Evolutionary conservation across 1,284 basidiomycete species (phyloP).

Genomic region (Tilletia caries): DNA sequence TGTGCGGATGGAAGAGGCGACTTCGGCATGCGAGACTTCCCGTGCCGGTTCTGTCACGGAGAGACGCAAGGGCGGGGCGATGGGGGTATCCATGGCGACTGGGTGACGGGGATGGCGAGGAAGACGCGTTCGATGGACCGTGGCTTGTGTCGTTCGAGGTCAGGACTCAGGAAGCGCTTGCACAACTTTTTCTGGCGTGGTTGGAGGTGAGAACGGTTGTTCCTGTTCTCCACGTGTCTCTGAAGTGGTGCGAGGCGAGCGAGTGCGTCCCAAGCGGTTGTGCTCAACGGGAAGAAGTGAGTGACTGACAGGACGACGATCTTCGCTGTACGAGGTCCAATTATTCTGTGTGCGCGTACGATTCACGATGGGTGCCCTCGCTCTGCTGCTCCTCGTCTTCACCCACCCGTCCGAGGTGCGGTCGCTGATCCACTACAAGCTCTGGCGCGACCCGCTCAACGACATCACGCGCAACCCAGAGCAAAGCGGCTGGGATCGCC

Average conservation of each 20-base stretch:
- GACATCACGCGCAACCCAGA: conserved; percentile 53
- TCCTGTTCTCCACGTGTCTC: neutral
- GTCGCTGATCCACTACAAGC: conserved; percentile 54
- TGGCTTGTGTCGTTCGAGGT: too few species aligned
- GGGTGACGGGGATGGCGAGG: neutral
- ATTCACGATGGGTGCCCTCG: conserved; percentile 12
- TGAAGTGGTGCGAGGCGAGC: too few species aligned
- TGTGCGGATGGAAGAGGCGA: neutral
- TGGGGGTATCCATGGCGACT: conserved; percentile 1
- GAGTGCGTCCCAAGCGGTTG: neutral
- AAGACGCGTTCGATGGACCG: neutral
- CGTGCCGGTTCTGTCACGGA: neutral
- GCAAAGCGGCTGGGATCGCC: conserved; percentile 48
- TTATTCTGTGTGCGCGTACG: too few species aligned
- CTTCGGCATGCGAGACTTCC: neutral
- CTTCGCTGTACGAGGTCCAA: too few species aligned
- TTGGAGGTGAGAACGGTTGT: neutral
- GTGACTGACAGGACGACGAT: too few species aligned
- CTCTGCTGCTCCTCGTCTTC: conserved; percentile 15
- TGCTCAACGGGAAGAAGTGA: too few species aligned
- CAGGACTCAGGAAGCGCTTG: too few species aligned
- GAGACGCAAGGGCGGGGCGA: conserved; percentile 1
- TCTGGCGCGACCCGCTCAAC: conserved; percentile 57
- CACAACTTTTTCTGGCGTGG: neutral
- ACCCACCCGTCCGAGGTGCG: conserved; percentile 53